Evolutionary conservation across 306 rosid genomes (phyloP).

Genomic region (cucumber (Cucumis sativus)): Cucumber_9930_V3 NC_026656.2:24598501-24599000

Average conservation of each 20-base stretch:
- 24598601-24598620: constrained; percentile 48
- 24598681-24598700: constrained; percentile 50
- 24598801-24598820: constrained; percentile 49
- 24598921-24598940: constrained; percentile 41
- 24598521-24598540: constrained; percentile 49
- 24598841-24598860: constrained; percentile 66
- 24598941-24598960: constrained; percentile 52
- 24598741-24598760: constrained; percentile 63
- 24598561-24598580: constrained; percentile 37
- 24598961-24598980: constrained; percentile 23
- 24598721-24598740: constrained; percentile 63
- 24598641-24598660: constrained; percentile 32
- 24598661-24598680: constrained; percentile 44
- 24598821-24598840: constrained; percentile 59
- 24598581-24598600: constrained; percentile 37
- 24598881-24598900: constrained; percentile 44
- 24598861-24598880: constrained; percentile 48
- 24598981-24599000: constrained; percentile 49
- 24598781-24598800: constrained; percentile 57
- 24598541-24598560: constrained; percentile 59
- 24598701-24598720: constrained; percentile 40
- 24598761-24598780: constrained; percentile 42
- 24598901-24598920: constrained; percentile 41
- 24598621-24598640: constrained; percentile 54
- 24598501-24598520: constrained; percentile 38